These are phyloP conservation scores for Ceratocystis papillata DNA, from an alignment of 2,329 filamentous ascomycete genomes.

Conservation along the genomic window DNA sequence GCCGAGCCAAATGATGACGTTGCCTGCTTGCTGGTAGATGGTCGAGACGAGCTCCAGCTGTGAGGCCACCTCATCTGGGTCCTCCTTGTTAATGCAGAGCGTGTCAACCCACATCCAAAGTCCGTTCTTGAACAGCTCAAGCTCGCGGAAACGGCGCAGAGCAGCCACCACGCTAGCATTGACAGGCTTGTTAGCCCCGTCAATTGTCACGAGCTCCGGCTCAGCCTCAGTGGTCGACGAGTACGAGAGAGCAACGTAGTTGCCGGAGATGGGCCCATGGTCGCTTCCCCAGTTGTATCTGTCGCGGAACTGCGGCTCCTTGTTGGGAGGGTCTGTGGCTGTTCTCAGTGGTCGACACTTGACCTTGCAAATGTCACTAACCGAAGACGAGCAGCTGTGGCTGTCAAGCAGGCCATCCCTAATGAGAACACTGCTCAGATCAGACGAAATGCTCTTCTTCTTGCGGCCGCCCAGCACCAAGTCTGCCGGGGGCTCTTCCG, in stretches of 20 bases:
- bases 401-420: slow-evolving; percentile 18
- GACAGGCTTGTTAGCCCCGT: slow-evolving; percentile 9
- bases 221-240: background rate
- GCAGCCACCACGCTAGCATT: slow-evolving; percentile 18
- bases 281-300: slow-evolving; percentile 21
- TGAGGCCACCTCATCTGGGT: slow-evolving; percentile 22
- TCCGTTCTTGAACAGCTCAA: slow-evolving; percentile 21
- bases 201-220: slow-evolving; percentile 17
- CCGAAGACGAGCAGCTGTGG: slow-evolving; percentile 1
- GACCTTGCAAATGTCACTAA: slow-evolving; percentile 14
- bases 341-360: slow-evolving; percentile 18
- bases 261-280: slow-evolving; percentile 22
- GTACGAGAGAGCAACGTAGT: slow-evolving; percentile 23
- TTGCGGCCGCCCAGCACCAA: slow-evolving; percentile 20
- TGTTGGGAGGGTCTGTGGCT: slow-evolving; percentile 7
- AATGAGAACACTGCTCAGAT: slow-evolving; percentile 20
- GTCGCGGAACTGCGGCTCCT: slow-evolving; percentile 18
- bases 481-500: slow-evolving; percentile 15
- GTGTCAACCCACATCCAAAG: slow-evolving; percentile 27
- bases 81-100: slow-evolving; percentile 26
- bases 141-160: slow-evolving; percentile 22
- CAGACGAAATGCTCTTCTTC: slow-evolving; percentile 21
- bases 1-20: slow-evolving; percentile 26
- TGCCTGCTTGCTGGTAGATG: slow-evolving; percentile 25
- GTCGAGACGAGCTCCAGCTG: slow-evolving; percentile 23